These are phyloP conservation scores for Neoboletus magnificus DNA, from an alignment of 768 basidiomycete genomes.

Conservation along the genomic window DNA sequence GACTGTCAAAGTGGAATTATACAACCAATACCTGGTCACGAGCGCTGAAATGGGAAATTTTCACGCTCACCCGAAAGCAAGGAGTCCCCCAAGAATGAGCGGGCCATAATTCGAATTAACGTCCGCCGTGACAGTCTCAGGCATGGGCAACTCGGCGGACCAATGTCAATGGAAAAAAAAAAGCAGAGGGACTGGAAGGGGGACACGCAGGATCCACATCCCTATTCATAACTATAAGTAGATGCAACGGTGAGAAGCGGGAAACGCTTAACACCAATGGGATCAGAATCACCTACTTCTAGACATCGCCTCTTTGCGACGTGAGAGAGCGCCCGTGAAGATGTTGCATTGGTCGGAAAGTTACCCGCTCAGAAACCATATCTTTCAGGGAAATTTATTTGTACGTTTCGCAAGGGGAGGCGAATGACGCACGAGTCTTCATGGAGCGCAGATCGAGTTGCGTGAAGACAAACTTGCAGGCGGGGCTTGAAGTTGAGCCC, in stretches of 20 bases:
- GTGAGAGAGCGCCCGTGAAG: background rate
- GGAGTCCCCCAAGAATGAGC: conserved; percentile 22
- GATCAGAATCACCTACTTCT: background rate
- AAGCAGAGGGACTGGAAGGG: background rate
- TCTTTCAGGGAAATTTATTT: background rate
- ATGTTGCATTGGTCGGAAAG: background rate
- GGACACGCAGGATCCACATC: background rate
- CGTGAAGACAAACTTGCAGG: too few relatives aligned
- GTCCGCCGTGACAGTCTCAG: background rate
- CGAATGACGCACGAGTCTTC: too few relatives aligned
- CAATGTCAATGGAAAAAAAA: background rate
- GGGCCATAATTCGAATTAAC: conserved; percentile 14
- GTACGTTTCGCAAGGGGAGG: too few relatives aligned
- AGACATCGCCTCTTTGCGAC: background rate
- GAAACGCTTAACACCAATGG: background rate
- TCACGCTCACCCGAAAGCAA: conserved; percentile 18
- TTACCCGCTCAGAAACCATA: background rate
- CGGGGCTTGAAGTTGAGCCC: background rate
- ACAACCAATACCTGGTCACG: background rate
- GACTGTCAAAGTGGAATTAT: conserved; percentile 3
- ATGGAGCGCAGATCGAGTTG: too few relatives aligned
- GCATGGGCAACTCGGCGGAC: conserved; percentile 2
- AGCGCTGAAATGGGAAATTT: background rate
- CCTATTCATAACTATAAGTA: conserved; percentile 5
- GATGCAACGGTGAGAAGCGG: background rate